A percentile compares a stretch with the other conserved stretches of the same genome.
phyloP scores from a whole-genome alignment of 2,329 filamentous ascomycete species.

The Sarocladium strictum region DNA sequence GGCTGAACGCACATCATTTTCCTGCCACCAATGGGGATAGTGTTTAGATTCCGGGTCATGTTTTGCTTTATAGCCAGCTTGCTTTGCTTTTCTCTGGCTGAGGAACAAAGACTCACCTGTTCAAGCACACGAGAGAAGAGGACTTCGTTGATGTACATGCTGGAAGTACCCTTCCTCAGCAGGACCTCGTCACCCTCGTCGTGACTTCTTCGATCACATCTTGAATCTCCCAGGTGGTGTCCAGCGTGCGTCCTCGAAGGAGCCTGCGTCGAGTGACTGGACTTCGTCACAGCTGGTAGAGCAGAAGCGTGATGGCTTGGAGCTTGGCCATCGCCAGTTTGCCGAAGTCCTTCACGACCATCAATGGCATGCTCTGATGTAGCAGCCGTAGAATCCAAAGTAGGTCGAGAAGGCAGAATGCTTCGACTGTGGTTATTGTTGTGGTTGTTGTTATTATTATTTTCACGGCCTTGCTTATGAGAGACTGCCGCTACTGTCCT shows the following conservation, averaged over 20 bases:
- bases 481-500: neutral
- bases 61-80: too few relatives aligned
- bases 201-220: too few relatives aligned
- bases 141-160: constrained; percentile 31
- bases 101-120: constrained; percentile 18
- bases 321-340: neutral
- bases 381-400: neutral
- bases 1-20: constrained; percentile 13
- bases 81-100: neutral
- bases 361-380: neutral
- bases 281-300: neutral
- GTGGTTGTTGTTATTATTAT: neutral
- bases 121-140: constrained; percentile 28
- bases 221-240: too few relatives aligned
- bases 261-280: neutral
- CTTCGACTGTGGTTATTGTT: too few relatives aligned
- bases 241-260: neutral
- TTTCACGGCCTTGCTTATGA: neutral
- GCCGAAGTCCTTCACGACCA: neutral
- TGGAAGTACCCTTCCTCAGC: constrained; percentile 24
- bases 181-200: constrained; percentile 19
- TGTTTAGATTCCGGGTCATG: too few relatives aligned
- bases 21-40: too few relatives aligned
- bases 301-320: neutral
- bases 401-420: neutral